A percentile compares a stretch with the other conserved stretches of the same genome.
These are phyloP conservation scores for Botrytis paeoniae DNA, from an alignment of 2,329 filamentous ascomycete species.

Conservation along the genomic window DNA sequence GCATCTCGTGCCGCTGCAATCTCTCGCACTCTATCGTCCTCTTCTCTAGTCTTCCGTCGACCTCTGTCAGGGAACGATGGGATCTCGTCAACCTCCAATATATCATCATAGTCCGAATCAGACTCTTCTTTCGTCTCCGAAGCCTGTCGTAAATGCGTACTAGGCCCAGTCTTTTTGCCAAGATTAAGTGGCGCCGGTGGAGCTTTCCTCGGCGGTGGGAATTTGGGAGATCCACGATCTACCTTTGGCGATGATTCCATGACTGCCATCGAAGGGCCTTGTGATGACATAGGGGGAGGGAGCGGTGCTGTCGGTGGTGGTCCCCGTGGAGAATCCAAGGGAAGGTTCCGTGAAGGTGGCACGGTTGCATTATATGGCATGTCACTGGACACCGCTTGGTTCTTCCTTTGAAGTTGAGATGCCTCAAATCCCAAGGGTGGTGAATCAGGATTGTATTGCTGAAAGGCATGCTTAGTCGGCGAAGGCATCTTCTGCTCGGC, in stretches of 20 bases:
- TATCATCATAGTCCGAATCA: constrained; percentile 81
- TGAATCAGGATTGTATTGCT: constrained; percentile 48
- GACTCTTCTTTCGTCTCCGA: constrained; percentile 56
- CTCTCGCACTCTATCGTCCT: constrained; percentile 79
- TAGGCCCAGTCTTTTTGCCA: constrained; percentile 43
- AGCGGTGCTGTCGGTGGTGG: constrained; percentile 34
- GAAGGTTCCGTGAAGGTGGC: constrained; percentile 55
- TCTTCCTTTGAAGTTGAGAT: constrained; percentile 45
- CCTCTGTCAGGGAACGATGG: constrained; percentile 59
- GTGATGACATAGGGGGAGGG: constrained; percentile 30
- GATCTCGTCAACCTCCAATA: constrained; percentile 66
- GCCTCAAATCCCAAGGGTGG: constrained; percentile 36
- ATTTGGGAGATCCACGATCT: constrained; percentile 50
- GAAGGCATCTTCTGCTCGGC: constrained; percentile 59
- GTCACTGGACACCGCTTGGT: constrained; percentile 43
- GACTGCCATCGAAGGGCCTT: constrained; percentile 38
- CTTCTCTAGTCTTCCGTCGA: constrained; percentile 78
- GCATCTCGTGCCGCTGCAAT: constrained; percentile 63
- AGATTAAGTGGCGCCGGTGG: constrained; percentile 84
- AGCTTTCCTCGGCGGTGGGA: constrained; percentile 68
- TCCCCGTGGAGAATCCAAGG: constrained; percentile 42
- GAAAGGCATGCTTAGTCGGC: constrained; percentile 56
- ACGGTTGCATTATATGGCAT: constrained; percentile 52
- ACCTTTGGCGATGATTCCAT: constrained; percentile 41
- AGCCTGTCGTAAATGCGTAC: constrained; percentile 44